A percentile compares a stretch with the other conserved stretches of the same genome.
phyloP scores from a whole-genome alignment of 805 yeast species.

The Kazachstania psychrophila region DNA sequence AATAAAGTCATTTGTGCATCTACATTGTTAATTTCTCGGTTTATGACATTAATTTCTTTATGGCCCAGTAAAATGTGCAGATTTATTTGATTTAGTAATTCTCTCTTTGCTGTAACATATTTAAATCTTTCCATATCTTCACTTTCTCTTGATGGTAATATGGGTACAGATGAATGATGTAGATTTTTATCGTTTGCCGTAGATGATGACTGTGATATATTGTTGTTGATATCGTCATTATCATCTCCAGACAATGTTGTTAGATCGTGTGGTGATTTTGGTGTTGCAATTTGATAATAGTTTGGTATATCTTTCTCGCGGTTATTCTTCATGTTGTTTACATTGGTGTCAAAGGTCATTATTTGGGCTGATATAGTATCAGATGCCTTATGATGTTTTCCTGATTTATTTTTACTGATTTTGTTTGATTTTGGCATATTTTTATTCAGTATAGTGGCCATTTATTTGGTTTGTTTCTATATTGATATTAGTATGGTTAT shows the following conservation, averaged over 20 bases:
- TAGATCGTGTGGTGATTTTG: conserved; percentile 36
- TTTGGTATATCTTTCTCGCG: conserved; percentile 3
- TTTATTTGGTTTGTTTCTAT: too few relatives aligned
- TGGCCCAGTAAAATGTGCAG: conserved; percentile 53
- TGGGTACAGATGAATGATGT: background rate
- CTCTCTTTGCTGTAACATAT: conserved; percentile 27
- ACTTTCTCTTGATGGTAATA: conserved; percentile 13
- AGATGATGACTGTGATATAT: background rate
- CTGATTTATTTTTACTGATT: background rate
- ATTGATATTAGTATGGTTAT: too few relatives aligned
- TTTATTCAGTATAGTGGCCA: too few relatives aligned
- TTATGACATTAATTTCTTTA: conserved; percentile 42
- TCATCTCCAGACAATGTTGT: conserved; percentile 21
- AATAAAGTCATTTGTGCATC: conserved; percentile 49
- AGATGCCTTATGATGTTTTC: too few relatives aligned
- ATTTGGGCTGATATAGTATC: background rate
- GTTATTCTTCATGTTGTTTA: background rate
- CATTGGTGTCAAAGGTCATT: background rate
- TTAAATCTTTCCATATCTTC: conserved; percentile 25
- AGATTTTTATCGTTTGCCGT: background rate
- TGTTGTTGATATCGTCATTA: conserved; percentile 4
- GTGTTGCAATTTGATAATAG: conserved; percentile 35
- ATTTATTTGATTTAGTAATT: conserved; percentile 41
- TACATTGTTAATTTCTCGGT: conserved; percentile 47
- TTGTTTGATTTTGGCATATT: too few relatives aligned